Base-by-base conservation (phyloP, 2,329 filamentous ascomycete genomes). In the Lachnellula occidentalis region DNA sequence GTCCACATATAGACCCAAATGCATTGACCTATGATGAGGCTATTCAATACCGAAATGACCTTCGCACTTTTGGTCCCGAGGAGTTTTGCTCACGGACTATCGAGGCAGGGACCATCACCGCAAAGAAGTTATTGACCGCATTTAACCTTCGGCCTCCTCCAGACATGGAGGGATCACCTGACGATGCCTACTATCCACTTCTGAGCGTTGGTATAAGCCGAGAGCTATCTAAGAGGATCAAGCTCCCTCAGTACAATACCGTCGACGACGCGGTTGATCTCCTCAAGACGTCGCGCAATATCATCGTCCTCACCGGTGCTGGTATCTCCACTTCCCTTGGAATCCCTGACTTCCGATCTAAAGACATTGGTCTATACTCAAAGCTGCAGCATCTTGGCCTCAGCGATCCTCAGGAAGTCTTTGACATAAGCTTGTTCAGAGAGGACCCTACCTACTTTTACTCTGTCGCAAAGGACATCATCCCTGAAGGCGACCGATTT, bases 271-370 rank as follows among this genome's bases (percentile, higher is more conserved):
- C 90, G 4, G 91, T 94, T 8, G 73, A 78, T 14, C 76, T 99
- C 49, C 79, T 99, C 43, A 78, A 82, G 63, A 80, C 81, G 56
- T 83, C 86, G 54, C 82, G 82, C 62, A 95, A 96, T 70, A 92
- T 99, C 70, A 83, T 99, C 66, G 88, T 97, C 61, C 82, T 99
- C 62, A 97, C 94, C 1, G 94, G 94, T 50, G 94, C 94, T 17
- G 94, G 94, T 62, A 97, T 99, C 63, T 96, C 92, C 24, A 99
- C 94, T 1, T 96, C 90, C 50, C 83, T 99, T 19, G 94, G 94
- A 58, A 97, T 99, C 56, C 94, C 94, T 4, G 94, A 99, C 71
- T 99, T 99, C 68, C 86, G 94, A 61, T 96, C 92, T 50, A 94
- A 94, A 71, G 88, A 90, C 66, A 95, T 86, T 1, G 92, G 92